Percentiles rank a stretch among this genome's conserved stretches.
phyloP scores from a whole-genome alignment of 805 yeast genomes.

The Barnettozyma pratensis region DNA sequence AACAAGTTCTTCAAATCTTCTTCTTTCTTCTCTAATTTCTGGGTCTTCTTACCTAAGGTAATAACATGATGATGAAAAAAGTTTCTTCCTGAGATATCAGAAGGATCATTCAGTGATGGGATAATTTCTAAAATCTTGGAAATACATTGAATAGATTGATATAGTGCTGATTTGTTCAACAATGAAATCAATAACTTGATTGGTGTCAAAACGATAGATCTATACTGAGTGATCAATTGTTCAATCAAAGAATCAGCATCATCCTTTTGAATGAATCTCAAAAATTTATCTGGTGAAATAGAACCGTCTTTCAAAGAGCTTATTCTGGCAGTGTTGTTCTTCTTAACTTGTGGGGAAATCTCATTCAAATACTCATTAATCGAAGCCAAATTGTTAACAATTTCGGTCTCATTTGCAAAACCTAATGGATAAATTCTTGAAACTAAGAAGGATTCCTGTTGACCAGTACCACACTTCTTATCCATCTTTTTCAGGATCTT shows the following conservation, averaged over 20 bases:
- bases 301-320: constrained; percentile 4
- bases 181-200: constrained; percentile 52
- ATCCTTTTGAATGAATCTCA: constrained; percentile 33
- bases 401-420: constrained; percentile 66
- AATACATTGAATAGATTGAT: constrained; percentile 52
- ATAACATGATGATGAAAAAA: constrained; percentile 82
- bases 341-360: constrained; percentile 39
- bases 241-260: constrained; percentile 39
- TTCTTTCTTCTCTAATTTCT: constrained; percentile 15
- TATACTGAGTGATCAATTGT: constrained; percentile 38
- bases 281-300: constrained; percentile 18
- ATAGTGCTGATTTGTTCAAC: constrained; percentile 58
- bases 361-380: constrained; percentile 49
- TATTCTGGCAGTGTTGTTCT: constrained; percentile 6
- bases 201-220: constrained; percentile 46
- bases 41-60: constrained; percentile 62
- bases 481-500: constrained; percentile 89
- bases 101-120: constrained; percentile 51
- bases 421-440: constrained; percentile 70
- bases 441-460: constrained; percentile 51
- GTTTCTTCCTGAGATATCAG: constrained; percentile 77
- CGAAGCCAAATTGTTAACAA: constrained; percentile 45
- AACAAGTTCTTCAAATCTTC: constrained; percentile 7
- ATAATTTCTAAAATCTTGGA: constrained; percentile 47
- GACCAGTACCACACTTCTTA: constrained; percentile 65